A percentile compares a stretch with the other conserved stretches of the same genome.
Evolutionary conservation across 169 alveolate species (phyloP).

Genomic region (Eimeria maxima): DNA sequence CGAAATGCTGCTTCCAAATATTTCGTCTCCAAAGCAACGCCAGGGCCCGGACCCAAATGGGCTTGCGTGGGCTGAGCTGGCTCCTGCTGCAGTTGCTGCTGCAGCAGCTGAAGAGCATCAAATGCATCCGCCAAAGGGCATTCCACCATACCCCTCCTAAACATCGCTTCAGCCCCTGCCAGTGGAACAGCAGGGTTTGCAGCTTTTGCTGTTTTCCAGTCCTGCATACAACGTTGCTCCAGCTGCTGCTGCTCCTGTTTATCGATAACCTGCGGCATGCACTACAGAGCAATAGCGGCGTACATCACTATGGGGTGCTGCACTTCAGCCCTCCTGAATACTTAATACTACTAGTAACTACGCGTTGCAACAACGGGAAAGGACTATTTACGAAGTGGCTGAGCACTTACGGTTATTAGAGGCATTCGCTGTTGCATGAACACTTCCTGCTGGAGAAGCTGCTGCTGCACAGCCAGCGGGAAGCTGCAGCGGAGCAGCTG

Average conservation of each 20-base stretch:
- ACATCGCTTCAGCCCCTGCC: background rate
- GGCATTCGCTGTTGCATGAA: constrained; percentile 69
- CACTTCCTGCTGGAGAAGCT: constrained; percentile 73
- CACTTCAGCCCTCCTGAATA: background rate
- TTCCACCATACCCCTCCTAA: constrained; percentile 8
- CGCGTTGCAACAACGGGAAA: background rate
- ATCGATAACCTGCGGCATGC: constrained; percentile 50
- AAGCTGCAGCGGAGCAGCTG: constrained; percentile 62
- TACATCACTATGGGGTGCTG: background rate
- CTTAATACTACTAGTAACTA: background rate
- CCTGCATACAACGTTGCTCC: constrained; percentile 64
- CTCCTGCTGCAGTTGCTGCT: constrained; percentile 46
- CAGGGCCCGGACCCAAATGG: background rate
- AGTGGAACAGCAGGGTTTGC: background rate
- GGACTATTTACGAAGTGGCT: background rate
- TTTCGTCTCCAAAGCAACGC: background rate
- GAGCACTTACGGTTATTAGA: constrained; percentile 21
- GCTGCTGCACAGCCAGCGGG: constrained; percentile 66
- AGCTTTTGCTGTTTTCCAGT: constrained; percentile 22
- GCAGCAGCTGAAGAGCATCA: constrained; percentile 40
- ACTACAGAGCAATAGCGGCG: background rate
- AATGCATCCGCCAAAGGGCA: constrained; percentile 60
- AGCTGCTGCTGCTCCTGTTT: constrained; percentile 58
- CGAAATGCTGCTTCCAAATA: constrained; percentile 14
- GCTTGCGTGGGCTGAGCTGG: background rate